Evolutionary conservation across 805 yeast species (phyloP).

Genomic region (Yarrowia osloensis): DNA sequence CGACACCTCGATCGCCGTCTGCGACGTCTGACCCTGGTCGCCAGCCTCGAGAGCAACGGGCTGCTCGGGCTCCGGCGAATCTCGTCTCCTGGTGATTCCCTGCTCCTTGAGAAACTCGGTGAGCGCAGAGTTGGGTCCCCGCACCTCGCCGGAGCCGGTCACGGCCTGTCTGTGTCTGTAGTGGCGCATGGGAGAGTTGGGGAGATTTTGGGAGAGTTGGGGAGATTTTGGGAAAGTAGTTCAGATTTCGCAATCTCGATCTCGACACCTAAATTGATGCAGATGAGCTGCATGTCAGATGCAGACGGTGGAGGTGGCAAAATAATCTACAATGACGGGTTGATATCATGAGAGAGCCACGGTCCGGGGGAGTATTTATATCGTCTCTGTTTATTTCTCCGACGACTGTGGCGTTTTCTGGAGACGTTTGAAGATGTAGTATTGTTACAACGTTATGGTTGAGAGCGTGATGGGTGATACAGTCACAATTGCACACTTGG

Average conservation of each 20-base stretch:
- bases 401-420: too few species aligned
- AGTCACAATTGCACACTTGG: too few species aligned
- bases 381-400: too few species aligned
- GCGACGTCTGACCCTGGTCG: neutral
- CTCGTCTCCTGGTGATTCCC: conserved; percentile 79
- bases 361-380: too few species aligned
- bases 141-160: conserved; percentile 41
- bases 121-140: conserved; percentile 68
- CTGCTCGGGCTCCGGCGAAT: conserved; percentile 25
- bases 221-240: too few species aligned
- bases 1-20: neutral
- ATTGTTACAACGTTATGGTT: too few species aligned
- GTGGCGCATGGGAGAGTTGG: neutral
- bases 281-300: neutral
- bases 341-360: too few species aligned
- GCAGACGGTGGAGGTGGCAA: neutral
- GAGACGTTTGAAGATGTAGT: too few species aligned
- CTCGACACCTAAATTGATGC: neutral
- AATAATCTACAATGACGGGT: too few species aligned
- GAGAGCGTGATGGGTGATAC: too few species aligned
- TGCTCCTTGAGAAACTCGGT: conserved; percentile 86
- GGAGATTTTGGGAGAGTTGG: neutral
- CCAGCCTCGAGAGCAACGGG: neutral
- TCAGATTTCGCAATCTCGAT: neutral
- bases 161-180: conserved; percentile 16